Evolutionary conservation across 345 rosid genomes (phyloP).

Genomic region (Bruguiera sexangula): DNA sequence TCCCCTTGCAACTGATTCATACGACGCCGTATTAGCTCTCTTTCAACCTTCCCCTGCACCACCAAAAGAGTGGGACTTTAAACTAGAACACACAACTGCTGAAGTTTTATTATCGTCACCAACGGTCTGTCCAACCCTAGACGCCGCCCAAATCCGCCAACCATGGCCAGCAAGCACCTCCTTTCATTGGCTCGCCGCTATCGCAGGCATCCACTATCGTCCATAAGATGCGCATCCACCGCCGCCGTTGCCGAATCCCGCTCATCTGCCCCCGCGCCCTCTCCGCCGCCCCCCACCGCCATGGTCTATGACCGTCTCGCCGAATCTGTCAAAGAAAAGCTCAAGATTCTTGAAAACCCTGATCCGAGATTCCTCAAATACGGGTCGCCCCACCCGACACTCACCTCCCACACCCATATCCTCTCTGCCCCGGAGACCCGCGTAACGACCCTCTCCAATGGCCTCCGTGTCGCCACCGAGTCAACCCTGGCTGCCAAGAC

Average conservation of each 20-base stretch:
- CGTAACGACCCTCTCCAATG: constrained; percentile 81
- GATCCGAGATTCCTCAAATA: constrained; percentile 85
- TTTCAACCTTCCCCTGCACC: too few species aligned
- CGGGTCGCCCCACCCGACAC: constrained; percentile 78
- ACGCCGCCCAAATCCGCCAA: not conserved
- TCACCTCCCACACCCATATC: constrained; percentile 65
- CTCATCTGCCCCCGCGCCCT: constrained; percentile 20
- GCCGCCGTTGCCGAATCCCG: constrained; percentile 34
- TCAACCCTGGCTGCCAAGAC: constrained; percentile 68
- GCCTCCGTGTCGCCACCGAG: constrained; percentile 90
- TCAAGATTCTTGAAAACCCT: constrained; percentile 68
- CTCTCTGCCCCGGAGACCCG: constrained; percentile 86
- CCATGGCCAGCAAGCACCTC: not conserved
- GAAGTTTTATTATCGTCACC: too few species aligned
- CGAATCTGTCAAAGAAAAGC: constrained; percentile 51
- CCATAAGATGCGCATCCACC: constrained; percentile 41
- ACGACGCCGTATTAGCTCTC: too few species aligned
- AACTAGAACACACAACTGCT: too few species aligned
- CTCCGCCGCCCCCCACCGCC: constrained; percentile 57
- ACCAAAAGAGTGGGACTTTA: too few species aligned
- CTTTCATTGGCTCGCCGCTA: not conserved
- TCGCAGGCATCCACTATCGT: constrained; percentile 11
- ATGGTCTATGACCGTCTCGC: constrained; percentile 85
- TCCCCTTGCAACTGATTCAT: too few species aligned
- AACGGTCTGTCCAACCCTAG: not conserved